phyloP scores from a whole-genome alignment of 2,329 filamentous ascomycete species.

The Fusarium goolgardi region DNA sequence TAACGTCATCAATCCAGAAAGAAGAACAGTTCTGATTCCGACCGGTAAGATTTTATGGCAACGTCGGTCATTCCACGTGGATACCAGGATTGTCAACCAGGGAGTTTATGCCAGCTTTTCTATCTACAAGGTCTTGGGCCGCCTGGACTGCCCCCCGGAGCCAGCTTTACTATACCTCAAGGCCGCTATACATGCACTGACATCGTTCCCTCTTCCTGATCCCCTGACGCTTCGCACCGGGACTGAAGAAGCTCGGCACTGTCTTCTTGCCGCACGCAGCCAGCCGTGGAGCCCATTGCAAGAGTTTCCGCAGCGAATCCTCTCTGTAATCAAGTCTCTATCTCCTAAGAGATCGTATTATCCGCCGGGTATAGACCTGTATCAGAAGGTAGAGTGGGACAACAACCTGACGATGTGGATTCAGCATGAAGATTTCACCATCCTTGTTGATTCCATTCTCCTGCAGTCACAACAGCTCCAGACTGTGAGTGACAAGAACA shows the following conservation, averaged over 20 bases:
- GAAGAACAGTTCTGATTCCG: slow-evolving; percentile 66
- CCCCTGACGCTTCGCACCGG: slow-evolving; percentile 69
- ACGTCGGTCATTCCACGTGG: slow-evolving; percentile 57
- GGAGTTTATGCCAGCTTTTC: slow-evolving; percentile 61
- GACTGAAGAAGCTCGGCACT: slow-evolving; percentile 67
- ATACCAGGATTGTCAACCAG: slow-evolving; percentile 45
- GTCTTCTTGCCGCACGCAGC: slow-evolving; percentile 54
- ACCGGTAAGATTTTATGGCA: slow-evolving; percentile 53
- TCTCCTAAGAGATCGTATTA: slow-evolving; percentile 52
- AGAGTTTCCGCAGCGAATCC: neutral
- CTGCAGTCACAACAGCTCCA: slow-evolving; percentile 48
- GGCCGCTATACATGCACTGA: slow-evolving; percentile 69
- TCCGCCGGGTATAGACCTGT: slow-evolving; percentile 48
- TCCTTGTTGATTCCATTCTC: slow-evolving; percentile 47
- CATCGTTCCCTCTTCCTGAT: slow-evolving; percentile 68
- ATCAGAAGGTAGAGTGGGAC: slow-evolving; percentile 54
- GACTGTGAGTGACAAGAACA: slow-evolving; percentile 21
- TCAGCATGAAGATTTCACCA: slow-evolving; percentile 54
- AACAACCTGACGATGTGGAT: slow-evolving; percentile 46
- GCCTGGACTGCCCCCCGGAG: slow-evolving; percentile 68
- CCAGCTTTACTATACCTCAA: slow-evolving; percentile 66
- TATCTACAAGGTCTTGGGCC: slow-evolving; percentile 65
- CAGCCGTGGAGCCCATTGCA: slow-evolving; percentile 60
- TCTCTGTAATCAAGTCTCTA: slow-evolving; percentile 41
- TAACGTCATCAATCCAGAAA: slow-evolving; percentile 53